Evolutionary conservation across 192 early-diverging fungal genomes (phyloP), one percentile per base, ranked within the genome.

Genomic region (Rhizophagus sp.): DNA sequence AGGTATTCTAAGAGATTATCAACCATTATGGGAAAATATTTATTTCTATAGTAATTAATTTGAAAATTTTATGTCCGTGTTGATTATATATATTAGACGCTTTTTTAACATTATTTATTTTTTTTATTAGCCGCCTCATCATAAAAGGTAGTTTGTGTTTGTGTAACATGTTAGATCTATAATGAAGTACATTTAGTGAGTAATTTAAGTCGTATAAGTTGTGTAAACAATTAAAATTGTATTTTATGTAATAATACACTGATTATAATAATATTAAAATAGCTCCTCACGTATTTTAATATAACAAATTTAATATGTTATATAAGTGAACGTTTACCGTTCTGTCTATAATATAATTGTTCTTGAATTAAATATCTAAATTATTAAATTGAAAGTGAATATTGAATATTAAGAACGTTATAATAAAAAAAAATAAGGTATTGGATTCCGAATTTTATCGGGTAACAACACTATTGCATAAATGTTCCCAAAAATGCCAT

Each of bases 1-100:
- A 63, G 90, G 93, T 70, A 90, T 96, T 62, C 85, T 96, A 52
- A 89, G 89, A 30, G 96, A 97, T 84, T 97, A 97, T 83, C 91
- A 94, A 82, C 94, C 95, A 8, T 86, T 97, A 27, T 96, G 94
- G 94, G 92, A 97, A 85, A 89, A 90, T 64, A 90, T 95, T 78
- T 94, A 97, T 84, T 97, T 96, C 81, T 97, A 97, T 83, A 97
- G 84, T 85, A 85, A 50, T 80, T 69, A 30, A 30, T 33, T 47
- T 36, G 4, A 41, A 22, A 24, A 50, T 33, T 25, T 41, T 78
- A 47, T 63, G 65, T 33, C 69, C 27, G 49, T 70, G 41, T 63
- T 68, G 34, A 24, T 3, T 1, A 0, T 57, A 64, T 49, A 24
- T n/a, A n/a, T 12, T 39, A 25, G 17, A 36, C 11, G n/a, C 24